A percentile compares a stretch with the other conserved stretches of the same genome.
Evolutionary conservation across 352 stramenopile genomes (phyloP).

Genomic region (Phytophthora macrochlamydospora): DNA sequence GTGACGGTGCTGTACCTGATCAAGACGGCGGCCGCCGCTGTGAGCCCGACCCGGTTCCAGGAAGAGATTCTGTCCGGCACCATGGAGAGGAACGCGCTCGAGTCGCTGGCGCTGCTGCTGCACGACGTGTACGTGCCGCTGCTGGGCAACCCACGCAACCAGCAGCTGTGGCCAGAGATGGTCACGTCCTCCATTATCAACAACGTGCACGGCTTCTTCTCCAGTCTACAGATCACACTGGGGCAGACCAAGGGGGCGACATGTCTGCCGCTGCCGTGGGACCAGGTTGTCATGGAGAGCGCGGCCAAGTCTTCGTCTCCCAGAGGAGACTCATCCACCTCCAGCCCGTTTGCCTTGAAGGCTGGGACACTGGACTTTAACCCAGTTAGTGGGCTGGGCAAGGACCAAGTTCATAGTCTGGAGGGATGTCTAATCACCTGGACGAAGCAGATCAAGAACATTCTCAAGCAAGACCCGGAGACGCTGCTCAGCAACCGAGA

Average conservation of each 20-base stretch:
- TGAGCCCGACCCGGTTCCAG: constrained; percentile 64
- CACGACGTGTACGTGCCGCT: constrained; percentile 80
- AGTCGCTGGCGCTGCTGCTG: constrained; percentile 75
- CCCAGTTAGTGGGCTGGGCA: constrained; percentile 38
- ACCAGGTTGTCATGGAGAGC: constrained; percentile 70
- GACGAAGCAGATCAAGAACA: constrained; percentile 95
- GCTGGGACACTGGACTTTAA: constrained; percentile 15
- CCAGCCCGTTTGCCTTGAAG: constrained; percentile 1
- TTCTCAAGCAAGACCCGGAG: constrained; percentile 91
- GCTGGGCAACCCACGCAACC: constrained; percentile 78
- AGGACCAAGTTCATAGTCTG: constrained; percentile 86
- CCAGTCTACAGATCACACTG: constrained; percentile 88
- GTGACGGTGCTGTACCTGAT: constrained; percentile 78
- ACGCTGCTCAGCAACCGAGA: constrained; percentile 60
- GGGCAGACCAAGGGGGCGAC: constrained; percentile 85
- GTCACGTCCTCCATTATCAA: constrained; percentile 77
- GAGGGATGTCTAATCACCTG: constrained; percentile 93
- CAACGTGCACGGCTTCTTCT: constrained; percentile 83
- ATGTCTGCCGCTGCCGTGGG: constrained; percentile 85
- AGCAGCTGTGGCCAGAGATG: constrained; percentile 83
- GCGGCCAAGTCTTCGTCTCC: constrained; percentile 21
- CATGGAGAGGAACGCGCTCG: constrained; percentile 74
- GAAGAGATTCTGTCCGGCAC: constrained; percentile 79
- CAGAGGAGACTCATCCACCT: constrained; percentile 3
- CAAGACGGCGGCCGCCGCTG: constrained; percentile 69